Evolutionary conservation across 148 eudicot genomes (phyloP).

Genomic region (Rhododendron simsii): DNA sequence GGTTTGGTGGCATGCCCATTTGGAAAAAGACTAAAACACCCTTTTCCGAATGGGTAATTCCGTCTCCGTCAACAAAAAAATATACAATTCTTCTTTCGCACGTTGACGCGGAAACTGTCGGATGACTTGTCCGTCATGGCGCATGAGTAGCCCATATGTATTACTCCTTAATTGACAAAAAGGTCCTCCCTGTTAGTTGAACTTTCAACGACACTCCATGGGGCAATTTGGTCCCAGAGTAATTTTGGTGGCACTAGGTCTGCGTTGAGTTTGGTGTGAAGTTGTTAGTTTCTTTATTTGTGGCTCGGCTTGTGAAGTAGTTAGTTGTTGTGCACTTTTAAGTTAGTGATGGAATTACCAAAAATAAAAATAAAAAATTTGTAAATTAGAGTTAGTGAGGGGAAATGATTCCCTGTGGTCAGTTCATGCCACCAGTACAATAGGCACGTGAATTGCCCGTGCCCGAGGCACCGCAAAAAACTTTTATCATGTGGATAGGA

Average conservation of each 20-base stretch:
- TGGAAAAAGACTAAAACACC: neutral
- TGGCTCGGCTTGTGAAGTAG: too few relatives aligned
- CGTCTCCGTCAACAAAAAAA: neutral
- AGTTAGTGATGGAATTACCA: neutral
- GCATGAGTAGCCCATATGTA: neutral
- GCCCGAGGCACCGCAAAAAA: neutral
- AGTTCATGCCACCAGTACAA: neutral
- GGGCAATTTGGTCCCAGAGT: neutral
- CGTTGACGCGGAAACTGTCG: neutral
- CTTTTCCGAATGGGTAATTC: neutral
- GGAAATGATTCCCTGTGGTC: constrained; percentile 4
- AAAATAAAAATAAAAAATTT: too few relatives aligned
- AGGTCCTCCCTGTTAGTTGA: neutral
- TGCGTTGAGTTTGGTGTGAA: constrained; percentile 11
- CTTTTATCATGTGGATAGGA: neutral
- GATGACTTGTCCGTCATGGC: neutral
- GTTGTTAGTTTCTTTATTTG: neutral
- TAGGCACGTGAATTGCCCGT: neutral
- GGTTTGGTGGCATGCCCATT: neutral
- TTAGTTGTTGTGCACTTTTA: constrained; percentile 9
- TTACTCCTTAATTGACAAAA: neutral
- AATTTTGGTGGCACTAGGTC: neutral
- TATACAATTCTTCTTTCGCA: neutral
- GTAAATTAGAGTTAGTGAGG: neutral
- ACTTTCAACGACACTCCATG: neutral